Conservation (phyloP, 768 basidiomycete genomes). For the Trametes cubensis region DNA sequence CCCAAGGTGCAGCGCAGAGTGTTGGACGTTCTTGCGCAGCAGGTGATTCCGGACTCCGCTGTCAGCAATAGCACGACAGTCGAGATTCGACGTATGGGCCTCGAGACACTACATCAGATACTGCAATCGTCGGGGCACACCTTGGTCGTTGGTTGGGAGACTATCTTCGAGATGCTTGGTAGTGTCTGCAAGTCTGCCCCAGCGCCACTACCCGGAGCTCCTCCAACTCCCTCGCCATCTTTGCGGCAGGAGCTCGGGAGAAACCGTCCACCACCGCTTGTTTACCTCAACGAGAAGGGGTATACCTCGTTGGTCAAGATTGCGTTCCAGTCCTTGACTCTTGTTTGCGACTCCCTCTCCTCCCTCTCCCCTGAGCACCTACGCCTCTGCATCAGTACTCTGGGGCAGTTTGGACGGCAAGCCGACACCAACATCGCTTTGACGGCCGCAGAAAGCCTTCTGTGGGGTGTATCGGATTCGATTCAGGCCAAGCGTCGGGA, state of each 20-base stretch:
- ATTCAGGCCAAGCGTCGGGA: slow-evolving; percentile 83
- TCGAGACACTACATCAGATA: slow-evolving; percentile 89
- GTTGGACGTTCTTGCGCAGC: slow-evolving; percentile 80
- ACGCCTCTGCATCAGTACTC: slow-evolving; percentile 84
- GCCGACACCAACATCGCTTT: slow-evolving; percentile 95
- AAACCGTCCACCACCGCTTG: slow-evolving; percentile 51
- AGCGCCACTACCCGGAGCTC: slow-evolving; percentile 28
- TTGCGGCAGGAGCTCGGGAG: slow-evolving; percentile 11
- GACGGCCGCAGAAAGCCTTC: slow-evolving; percentile 87
- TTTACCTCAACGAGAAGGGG: slow-evolving; percentile 65
- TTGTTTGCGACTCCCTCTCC: slow-evolving; percentile 92
- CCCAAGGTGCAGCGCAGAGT: slow-evolving; percentile 78
- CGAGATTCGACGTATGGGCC: slow-evolving; percentile 84
- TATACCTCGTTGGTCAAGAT: slow-evolving; percentile 83
- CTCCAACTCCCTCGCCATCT: slow-evolving; percentile 2
- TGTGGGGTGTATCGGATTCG: slow-evolving; percentile 97
- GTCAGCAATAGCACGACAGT: slow-evolving; percentile 56
- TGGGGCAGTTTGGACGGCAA: slow-evolving; percentile 91
- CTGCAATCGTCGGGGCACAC: slow-evolving; percentile 91
- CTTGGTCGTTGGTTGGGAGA: slow-evolving; percentile 90
- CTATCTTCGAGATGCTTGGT: slow-evolving; percentile 88
- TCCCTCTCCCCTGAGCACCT: slow-evolving; percentile 80
- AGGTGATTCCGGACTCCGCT: slow-evolving; percentile 55
- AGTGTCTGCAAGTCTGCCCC: slow-evolving; percentile 76
- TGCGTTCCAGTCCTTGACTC: slow-evolving; percentile 89